Evolutionary conservation across 768 basidiomycete species (phyloP).

Genomic region (Nidularia sp.): DNA sequence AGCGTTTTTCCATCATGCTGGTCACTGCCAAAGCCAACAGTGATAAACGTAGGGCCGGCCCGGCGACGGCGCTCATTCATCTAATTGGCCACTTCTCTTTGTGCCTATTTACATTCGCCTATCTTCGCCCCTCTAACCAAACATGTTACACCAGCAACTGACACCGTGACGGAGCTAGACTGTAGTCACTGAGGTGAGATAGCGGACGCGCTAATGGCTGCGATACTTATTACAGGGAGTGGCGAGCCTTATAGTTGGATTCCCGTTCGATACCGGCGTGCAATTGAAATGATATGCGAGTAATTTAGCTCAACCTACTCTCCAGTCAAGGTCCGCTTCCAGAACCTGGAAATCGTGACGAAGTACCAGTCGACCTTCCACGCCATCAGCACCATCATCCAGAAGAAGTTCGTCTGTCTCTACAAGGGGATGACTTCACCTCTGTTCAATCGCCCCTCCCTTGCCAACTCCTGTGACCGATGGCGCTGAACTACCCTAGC

Average conservation of each 20-base stretch:
- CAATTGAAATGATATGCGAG: neutral
- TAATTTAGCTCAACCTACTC: neutral
- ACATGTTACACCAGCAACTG: too few species aligned
- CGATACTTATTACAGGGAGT: slow-evolving; percentile 39
- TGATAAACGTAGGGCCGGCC: too few species aligned
- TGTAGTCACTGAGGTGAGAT: neutral
- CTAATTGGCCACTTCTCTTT: too few species aligned
- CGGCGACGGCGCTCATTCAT: too few species aligned
- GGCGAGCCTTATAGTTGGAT: slow-evolving; percentile 64
- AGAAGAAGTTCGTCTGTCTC: slow-evolving; percentile 65
- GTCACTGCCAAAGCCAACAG: too few species aligned
- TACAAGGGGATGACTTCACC: slow-evolving; percentile 81
- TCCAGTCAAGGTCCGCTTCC: slow-evolving; percentile 78
- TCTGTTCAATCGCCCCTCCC: slow-evolving; percentile 42
- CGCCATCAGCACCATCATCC: slow-evolving; percentile 62
- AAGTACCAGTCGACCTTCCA: slow-evolving; percentile 63
- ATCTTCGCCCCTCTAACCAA: too few species aligned
- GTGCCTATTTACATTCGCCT: too few species aligned
- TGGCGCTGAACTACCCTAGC: neutral
- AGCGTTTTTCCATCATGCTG: too few species aligned
- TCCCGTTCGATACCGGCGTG: slow-evolving; percentile 65
- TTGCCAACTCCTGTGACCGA: neutral
- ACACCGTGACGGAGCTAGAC: too few species aligned
- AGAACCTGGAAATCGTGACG: slow-evolving; percentile 52
- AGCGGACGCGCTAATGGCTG: neutral